Percentiles rank a stretch among this genome's conserved stretches.
phyloP scores from a whole-genome alignment of 768 basidiomycete species.

The Lactarius hengduanensis region DNA sequence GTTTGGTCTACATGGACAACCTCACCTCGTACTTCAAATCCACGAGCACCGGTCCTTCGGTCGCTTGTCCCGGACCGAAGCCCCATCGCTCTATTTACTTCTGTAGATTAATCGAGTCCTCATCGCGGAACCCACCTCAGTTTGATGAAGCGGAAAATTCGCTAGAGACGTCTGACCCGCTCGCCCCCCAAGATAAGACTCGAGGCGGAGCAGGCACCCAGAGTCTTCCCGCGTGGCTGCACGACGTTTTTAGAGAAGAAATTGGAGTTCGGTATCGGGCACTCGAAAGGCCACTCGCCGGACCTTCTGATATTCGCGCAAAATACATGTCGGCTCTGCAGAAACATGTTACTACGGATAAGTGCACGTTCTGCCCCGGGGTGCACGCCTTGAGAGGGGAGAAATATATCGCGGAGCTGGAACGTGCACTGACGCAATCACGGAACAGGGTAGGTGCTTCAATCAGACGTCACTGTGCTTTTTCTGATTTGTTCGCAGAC shows the following conservation, averaged over 20 bases:
- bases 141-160: background rate
- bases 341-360: background rate
- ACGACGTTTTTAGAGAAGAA: background rate
- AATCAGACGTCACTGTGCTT: background rate
- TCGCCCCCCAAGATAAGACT: background rate
- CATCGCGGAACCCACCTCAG: too few relatives aligned
- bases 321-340: background rate
- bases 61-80: background rate
- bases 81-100: too few relatives aligned
- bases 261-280: background rate
- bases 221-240: background rate
- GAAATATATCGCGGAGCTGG: background rate
- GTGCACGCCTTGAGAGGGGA: slow-evolving; percentile 1
- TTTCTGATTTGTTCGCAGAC: background rate
- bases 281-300: background rate
- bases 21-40: background rate
- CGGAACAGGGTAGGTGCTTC: background rate
- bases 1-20: background rate
- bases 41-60: background rate
- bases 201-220: background rate
- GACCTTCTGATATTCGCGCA: background rate
- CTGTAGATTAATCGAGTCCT: too few relatives aligned
- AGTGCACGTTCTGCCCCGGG: background rate
- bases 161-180: background rate
- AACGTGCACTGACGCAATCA: background rate